Base-by-base conservation (phyloP, 257 asterid species). In the Scutellaria galericulata region DNA sequence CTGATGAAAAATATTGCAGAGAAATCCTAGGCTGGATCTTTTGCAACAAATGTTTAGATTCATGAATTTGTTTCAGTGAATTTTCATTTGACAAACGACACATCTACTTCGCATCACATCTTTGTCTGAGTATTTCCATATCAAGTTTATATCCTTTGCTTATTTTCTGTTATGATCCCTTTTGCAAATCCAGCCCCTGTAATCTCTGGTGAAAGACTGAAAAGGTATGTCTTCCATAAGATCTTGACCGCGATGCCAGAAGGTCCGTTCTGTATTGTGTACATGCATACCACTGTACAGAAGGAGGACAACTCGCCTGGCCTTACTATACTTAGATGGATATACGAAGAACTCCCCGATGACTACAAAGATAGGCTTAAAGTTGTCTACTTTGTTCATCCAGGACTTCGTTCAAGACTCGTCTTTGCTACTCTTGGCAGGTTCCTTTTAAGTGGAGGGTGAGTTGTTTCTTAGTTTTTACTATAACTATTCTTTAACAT, bases 291-390 rank as follows among this genome's bases (percentile, higher is more conserved):
- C 46, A 86, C 92, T 3, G 96, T 81, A 57, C 96, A 91, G 85
- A 89, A 79, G 75, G 96, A 89, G 64, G 95, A 94, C 24, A 94
- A 91, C 80, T 91, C 89, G 7, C 99, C 99, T 15, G 99, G 99
- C 45, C 65, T 91, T 68, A 89, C 93, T 18, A 86, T 91, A 48
- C 81, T 94, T 79, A 82, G 97, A 81, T 94, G 99, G 99, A 89
- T 94, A 35, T 94, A 94, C 11, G 99, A 94, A 80, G 97, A 82
- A 55, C 81, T 91, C 13, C 97, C 97, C 14, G 22, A 82, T 24
- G 90, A 88, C 62, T 82, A 65, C 75, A 94, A 94, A 85, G 93
- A 84, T 70, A 84, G 96, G 87, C 97, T 94, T 79, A 88, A 84
- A 73, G 87, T 80, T 73, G 87, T 91, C 31, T 94, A 94, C 86